Conservation (phyloP, 2,329 filamentous ascomycete genomes). For the Phoma sp. region DNA sequence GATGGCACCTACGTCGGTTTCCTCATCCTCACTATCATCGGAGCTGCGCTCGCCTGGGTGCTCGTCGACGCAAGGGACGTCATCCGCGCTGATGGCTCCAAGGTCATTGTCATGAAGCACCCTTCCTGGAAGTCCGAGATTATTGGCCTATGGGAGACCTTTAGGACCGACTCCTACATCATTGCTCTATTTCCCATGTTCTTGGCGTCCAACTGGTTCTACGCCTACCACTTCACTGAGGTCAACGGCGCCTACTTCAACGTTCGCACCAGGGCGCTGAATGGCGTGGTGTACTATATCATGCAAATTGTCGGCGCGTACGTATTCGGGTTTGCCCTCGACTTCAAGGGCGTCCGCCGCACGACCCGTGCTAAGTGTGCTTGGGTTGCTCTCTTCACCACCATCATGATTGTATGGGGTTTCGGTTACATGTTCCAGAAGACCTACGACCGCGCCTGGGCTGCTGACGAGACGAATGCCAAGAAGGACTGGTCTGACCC, state of each 20-base stretch:
- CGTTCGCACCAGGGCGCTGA: slow-evolving; percentile 76
- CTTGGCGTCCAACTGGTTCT: slow-evolving; percentile 80
- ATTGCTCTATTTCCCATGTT: slow-evolving; percentile 83
- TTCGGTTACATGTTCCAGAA: slow-evolving; percentile 81
- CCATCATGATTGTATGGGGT: slow-evolving; percentile 84
- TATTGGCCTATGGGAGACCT: slow-evolving; percentile 75
- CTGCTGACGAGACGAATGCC: slow-evolving; percentile 31
- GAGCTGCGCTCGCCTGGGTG: slow-evolving; percentile 72
- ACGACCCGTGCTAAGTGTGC: slow-evolving; percentile 71
- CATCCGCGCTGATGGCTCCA: slow-evolving; percentile 76
- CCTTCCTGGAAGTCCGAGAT: slow-evolving; percentile 85
- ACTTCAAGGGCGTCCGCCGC: slow-evolving; percentile 65
- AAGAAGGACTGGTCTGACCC: slow-evolving; percentile 71
- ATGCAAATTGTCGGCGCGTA: slow-evolving; percentile 80
- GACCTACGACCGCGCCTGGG: slow-evolving; percentile 59
- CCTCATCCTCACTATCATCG: slow-evolving; percentile 79
- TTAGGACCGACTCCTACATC: slow-evolving; percentile 75
- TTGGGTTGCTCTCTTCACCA: slow-evolving; percentile 66
- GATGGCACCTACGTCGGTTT: slow-evolving; percentile 91
- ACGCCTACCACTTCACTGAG: slow-evolving; percentile 79
- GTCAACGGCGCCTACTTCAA: slow-evolving; percentile 76
- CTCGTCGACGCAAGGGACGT: slow-evolving; percentile 77
- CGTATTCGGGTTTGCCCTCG: slow-evolving; percentile 75
- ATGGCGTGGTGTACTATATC: slow-evolving; percentile 79
- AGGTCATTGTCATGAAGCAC: slow-evolving; percentile 88